Base-by-base conservation (phyloP, 2,329 filamentous ascomycete species). In the Trichophyton mentagrophytes region DNA sequence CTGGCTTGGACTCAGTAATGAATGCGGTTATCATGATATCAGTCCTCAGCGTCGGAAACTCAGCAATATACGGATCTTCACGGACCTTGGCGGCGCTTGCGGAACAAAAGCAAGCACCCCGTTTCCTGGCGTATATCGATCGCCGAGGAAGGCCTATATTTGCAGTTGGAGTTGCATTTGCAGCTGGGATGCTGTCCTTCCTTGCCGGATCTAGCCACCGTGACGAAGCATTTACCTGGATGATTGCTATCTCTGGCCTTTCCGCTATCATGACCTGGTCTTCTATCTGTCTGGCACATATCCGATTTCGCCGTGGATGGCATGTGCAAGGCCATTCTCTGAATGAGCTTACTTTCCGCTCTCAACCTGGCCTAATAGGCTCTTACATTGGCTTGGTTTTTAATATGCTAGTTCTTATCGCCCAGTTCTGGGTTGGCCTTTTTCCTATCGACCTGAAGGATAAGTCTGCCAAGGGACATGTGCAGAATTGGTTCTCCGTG, bases 381-480 rank as follows among this genome's bases (percentile, higher is more conserved):
- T 87, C 87, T 0, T 85, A 79, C 65, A 72, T 76, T 7, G 81
- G 82, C 0, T 74, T 91, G 3, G 80, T 85, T 75, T 78, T 79
- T 63, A 83, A 80, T 67, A 73, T 84, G 20, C 70, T 87, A 40
- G 85, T 89, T 62, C 82, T 86, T 2, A 70, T 93, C 57, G 92
- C 88, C 69, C 93, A 93, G 80, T 91, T 90, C 78, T 93, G 85
- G 74, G 79, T 82, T 60, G 74, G 90, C 1, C 75, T 90, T 36
- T 85, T 86, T 1, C 73, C 71, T 59, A 71, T 68, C 27, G 89
- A 87, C 1, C 82, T 96, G 61, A 57, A 64, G 56, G 56, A 63
- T 53, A 25, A 66, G 63, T 33, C 62, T 15, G 63, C 5, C 64
- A 20, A 79, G 73, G 73, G 67, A 65, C 55, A 65, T 73, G 96